Percentiles rank a stretch among this genome's conserved stretches.
phyloP scores from a whole-genome alignment of 2,329 filamentous ascomycete species.

The Aspergillus vadensis region DNA sequence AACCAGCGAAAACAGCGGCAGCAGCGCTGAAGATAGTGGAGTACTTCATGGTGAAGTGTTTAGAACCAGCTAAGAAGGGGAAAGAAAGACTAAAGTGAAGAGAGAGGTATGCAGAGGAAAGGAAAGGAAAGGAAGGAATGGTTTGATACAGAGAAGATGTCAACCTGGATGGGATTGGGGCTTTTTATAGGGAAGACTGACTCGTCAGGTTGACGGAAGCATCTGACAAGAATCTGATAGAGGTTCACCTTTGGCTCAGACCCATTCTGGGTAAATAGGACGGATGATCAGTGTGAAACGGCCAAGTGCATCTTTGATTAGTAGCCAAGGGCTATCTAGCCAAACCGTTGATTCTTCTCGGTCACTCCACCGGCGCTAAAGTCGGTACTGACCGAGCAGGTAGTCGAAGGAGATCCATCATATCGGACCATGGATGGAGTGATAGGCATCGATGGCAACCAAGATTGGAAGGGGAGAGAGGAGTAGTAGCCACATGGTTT shows the following conservation, averaged over 20 bases:
- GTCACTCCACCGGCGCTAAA: not conserved
- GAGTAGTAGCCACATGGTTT: constrained; percentile 9
- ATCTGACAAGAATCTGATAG: not conserved
- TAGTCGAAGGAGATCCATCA: not conserved
- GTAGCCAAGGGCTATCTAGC: not conserved
- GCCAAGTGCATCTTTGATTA: constrained; percentile 7
- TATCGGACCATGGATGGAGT: not conserved
- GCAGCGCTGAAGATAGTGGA: constrained; percentile 19
- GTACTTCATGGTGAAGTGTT: constrained; percentile 22
- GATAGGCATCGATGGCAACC: not conserved
- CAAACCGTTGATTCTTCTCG: constrained; percentile 3
- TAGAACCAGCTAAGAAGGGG: constrained; percentile 13
- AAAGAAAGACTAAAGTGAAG: constrained; percentile 8
- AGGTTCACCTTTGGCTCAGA: not conserved
- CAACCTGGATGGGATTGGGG: not conserved
- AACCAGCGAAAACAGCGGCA: constrained; percentile 20
- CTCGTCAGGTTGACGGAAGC: not conserved
- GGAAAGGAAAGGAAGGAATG: constrained; percentile 11
- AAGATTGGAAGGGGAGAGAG: not conserved
- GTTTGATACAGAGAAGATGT: not conserved
- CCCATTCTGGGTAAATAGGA: constrained; percentile 2
- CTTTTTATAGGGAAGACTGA: not conserved
- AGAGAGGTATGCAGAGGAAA: not conserved
- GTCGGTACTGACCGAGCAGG: constrained; percentile 5
- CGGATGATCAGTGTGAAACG: constrained; percentile 6